A percentile compares a stretch with the other conserved stretches of the same genome.
Conservation (phyloP, 2,329 filamentous ascomycete species). For the Pseudogymnoascus sp. region DNA sequence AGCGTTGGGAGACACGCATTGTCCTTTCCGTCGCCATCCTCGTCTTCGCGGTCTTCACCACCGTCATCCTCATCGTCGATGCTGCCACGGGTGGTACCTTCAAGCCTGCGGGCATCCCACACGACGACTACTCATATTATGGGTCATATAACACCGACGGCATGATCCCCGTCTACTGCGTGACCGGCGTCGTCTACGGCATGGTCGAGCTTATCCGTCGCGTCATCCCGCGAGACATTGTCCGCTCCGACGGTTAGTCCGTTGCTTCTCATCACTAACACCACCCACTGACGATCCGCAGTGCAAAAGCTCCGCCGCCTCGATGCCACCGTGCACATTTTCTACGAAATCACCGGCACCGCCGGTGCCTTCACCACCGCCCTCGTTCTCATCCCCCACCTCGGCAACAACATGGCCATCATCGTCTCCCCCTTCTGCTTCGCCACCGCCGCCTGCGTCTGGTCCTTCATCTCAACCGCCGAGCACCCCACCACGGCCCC, state of each 20-base stretch:
- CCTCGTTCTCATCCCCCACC: conserved; percentile 40
- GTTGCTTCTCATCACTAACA: conserved; percentile 36
- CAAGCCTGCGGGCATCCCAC: conserved; percentile 24
- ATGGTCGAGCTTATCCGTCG: conserved; percentile 45
- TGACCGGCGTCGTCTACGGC: conserved; percentile 36
- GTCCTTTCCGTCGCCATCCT: conserved; percentile 37
- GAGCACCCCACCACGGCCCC: conserved; percentile 24
- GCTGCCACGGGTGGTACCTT: conserved; percentile 40
- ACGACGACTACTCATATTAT: conserved; percentile 43
- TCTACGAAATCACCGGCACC: conserved; percentile 42
- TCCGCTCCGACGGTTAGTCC: conserved; percentile 34
- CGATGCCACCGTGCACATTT: conserved; percentile 32
- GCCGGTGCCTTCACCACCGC: conserved; percentile 40
- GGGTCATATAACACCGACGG: conserved; percentile 47
- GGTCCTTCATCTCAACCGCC: conserved; percentile 39
- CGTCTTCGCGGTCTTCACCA: conserved; percentile 39
- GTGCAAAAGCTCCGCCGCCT: conserved; percentile 12
- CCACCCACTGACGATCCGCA: conserved; percentile 43
- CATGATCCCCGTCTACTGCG: conserved; percentile 41
- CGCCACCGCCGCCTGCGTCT: conserved; percentile 31
- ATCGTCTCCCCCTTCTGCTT: conserved; percentile 43
- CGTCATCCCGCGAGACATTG: conserved; percentile 43
- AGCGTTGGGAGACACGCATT: conserved; percentile 38
- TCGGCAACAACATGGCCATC: conserved; percentile 45
- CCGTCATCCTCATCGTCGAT: conserved; percentile 40